Base-by-base conservation (phyloP, 768 basidiomycete species). In the Suillus luteus region DNA sequence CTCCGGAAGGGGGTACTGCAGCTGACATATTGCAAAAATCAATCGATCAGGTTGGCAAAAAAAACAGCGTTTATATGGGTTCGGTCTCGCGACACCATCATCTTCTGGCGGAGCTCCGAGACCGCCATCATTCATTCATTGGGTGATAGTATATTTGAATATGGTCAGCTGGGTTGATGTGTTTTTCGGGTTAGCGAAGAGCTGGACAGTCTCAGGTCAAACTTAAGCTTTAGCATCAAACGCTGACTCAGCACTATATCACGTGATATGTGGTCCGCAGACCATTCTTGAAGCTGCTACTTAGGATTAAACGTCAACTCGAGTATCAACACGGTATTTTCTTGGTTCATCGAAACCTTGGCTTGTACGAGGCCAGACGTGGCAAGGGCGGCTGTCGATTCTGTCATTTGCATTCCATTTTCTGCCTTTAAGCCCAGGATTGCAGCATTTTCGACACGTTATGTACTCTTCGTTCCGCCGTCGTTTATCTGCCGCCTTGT, bases 1-100 rank as follows among this genome's bases (percentile, higher is more conserved):
- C 80, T 5, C 92, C 91, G 40, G 84, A 79, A 2, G 88, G 87
- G 15, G 89, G 88, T 22, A 86, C 80, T 1, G 40, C 57, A 41
- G 57, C 57, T 27, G 15, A 65, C 74, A 74, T 76, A 46, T 67
- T 55, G 65, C 68, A 66, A 54, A 63, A 27, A 22, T 15, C 37
- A 31, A 35, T 22, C n/a, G 22, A 35, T 63, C 11, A 5, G 31
- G 37, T 14, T 35, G 38, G 51, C n/a, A 40, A 60, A 43, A 43
- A 38, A 35, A 46, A 59, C 17, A 15, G 40, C 22, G 54, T 37
- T 64, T 54, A 63, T 52, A 62, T 44, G 40, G 43, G 35, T 49
- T 48, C 48, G 46, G 5, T 17, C 54, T 43, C 35, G 49, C 58
- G 22, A 48, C 57, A 41, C n/a, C 40, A 57, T 55, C 41, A 48